Conservation (phyloP, 75 land plant species). For the Adiantum capillusveneris region DNA sequence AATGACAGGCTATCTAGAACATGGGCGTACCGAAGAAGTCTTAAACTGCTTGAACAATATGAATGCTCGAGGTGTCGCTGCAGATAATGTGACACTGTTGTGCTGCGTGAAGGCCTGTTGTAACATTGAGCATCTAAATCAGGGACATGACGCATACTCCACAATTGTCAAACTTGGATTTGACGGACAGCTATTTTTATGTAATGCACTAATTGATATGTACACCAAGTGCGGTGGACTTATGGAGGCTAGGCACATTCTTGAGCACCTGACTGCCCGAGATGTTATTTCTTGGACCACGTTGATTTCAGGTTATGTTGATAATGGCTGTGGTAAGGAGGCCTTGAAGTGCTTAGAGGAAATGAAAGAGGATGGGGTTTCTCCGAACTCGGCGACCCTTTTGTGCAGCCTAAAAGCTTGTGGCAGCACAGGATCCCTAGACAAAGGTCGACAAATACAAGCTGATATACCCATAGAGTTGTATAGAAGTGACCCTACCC, state of each 20-base stretch:
- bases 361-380: conserved; percentile 16
- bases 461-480: neutral
- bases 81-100: neutral
- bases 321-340: conserved; percentile 38
- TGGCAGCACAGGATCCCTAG: conserved; percentile 15
- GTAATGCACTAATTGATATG: conserved; percentile 11
- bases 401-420: conserved; percentile 40
- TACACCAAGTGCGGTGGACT: conserved; percentile 4
- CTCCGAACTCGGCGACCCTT: conserved; percentile 37
- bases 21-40: neutral
- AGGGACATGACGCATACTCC: neutral
- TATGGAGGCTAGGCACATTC: conserved; percentile 4
- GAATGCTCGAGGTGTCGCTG: neutral
- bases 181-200: neutral
- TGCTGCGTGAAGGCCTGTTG: conserved; percentile 1
- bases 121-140: neutral
- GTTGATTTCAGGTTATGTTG: conserved; percentile 41
- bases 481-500: neutral
- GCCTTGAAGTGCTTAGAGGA: conserved; percentile 28
- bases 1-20: conserved; percentile 3
- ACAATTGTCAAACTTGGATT: neutral
- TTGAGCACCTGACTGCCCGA: conserved; percentile 3
- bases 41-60: neutral
- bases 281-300: conserved; percentile 21
- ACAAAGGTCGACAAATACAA: conserved; percentile 4